These are phyloP conservation scores for Emericellopsis terricola DNA, from an alignment of 495 filamentous ascomycete genomes.

Conservation along the genomic window DNA sequence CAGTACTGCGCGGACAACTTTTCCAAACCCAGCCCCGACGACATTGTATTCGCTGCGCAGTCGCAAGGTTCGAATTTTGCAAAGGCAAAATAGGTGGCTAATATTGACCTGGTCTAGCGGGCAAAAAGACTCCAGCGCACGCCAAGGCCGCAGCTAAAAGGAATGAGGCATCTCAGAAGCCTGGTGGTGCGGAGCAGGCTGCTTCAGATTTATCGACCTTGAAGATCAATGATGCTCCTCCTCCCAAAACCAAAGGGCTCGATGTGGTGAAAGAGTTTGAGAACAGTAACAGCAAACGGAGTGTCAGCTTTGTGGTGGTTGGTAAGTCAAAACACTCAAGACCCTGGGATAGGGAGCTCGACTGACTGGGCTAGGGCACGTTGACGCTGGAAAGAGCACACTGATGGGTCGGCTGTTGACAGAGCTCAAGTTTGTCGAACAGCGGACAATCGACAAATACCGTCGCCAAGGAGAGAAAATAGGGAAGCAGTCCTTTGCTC, in stretches of 20 bases:
- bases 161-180: constrained; percentile 1
- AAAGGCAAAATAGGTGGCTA: constrained; percentile 18
- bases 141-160: constrained; percentile 17
- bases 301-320: constrained; percentile 90
- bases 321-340: constrained; percentile 32
- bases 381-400: constrained; percentile 94
- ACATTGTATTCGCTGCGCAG: constrained; percentile 74
- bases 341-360: background rate
- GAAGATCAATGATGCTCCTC: constrained; percentile 49
- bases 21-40: constrained; percentile 84
- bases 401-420: constrained; percentile 90
- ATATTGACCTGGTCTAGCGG: constrained; percentile 26
- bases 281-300: constrained; percentile 56
- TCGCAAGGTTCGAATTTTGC: constrained; percentile 60
- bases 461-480: constrained; percentile 76
- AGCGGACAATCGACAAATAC: constrained; percentile 75
- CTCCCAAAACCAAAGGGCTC: constrained; percentile 68
- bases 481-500: constrained; percentile 85
- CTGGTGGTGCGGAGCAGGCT: constrained; percentile 15
- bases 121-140: constrained; percentile 20
- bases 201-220: constrained; percentile 35
- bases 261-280: constrained; percentile 71
- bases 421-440: constrained; percentile 72
- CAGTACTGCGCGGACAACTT: constrained; percentile 39
- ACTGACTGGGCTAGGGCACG: constrained; percentile 45